Evolutionary conservation across 2,329 filamentous ascomycete genomes (phyloP).

Genomic region (Phyllosticta citriasiana): DNA sequence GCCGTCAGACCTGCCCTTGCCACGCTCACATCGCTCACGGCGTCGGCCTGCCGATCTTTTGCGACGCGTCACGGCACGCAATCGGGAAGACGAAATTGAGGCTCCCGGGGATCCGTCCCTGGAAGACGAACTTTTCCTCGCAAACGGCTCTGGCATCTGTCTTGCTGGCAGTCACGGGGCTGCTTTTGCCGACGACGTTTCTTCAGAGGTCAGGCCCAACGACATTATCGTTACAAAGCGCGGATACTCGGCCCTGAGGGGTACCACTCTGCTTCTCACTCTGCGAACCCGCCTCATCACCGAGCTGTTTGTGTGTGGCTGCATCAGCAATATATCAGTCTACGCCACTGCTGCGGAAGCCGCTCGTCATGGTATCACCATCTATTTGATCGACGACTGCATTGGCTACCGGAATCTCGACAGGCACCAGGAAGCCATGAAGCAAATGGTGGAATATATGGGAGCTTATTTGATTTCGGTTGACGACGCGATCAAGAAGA

Average conservation of each 20-base stretch:
- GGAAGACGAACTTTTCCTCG: slow-evolving; percentile 38
- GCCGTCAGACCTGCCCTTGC: slow-evolving; percentile 20
- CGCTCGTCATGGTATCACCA: slow-evolving; percentile 74
- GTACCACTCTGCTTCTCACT: slow-evolving; percentile 61
- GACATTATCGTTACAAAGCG: slow-evolving; percentile 57
- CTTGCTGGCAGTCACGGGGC: slow-evolving; percentile 35
- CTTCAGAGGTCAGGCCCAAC: slow-evolving; percentile 39
- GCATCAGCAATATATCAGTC: slow-evolving; percentile 76
- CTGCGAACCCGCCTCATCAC: slow-evolving; percentile 80
- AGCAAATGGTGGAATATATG: slow-evolving; percentile 61
- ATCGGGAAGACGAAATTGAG: slow-evolving; percentile 13
- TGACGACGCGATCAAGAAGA: neutral
- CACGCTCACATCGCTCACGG: slow-evolving; percentile 19
- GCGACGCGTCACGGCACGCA: slow-evolving; percentile 25
- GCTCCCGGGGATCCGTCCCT: slow-evolving; percentile 10
- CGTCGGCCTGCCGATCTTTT: slow-evolving; percentile 27
- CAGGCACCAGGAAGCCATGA: slow-evolving; percentile 61
- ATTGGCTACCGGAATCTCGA: slow-evolving; percentile 65
- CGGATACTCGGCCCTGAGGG: slow-evolving; percentile 80
- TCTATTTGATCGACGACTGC: slow-evolving; percentile 81
- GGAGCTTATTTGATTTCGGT: slow-evolving; percentile 45
- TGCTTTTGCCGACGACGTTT: slow-evolving; percentile 41
- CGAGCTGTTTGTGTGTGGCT: slow-evolving; percentile 80
- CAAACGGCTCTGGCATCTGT: slow-evolving; percentile 30
- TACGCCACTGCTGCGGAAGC: slow-evolving; percentile 89